Evolutionary conservation across 495 filamentous ascomycete genomes (phyloP).

Genomic region (Xylaria acuta): DNA sequence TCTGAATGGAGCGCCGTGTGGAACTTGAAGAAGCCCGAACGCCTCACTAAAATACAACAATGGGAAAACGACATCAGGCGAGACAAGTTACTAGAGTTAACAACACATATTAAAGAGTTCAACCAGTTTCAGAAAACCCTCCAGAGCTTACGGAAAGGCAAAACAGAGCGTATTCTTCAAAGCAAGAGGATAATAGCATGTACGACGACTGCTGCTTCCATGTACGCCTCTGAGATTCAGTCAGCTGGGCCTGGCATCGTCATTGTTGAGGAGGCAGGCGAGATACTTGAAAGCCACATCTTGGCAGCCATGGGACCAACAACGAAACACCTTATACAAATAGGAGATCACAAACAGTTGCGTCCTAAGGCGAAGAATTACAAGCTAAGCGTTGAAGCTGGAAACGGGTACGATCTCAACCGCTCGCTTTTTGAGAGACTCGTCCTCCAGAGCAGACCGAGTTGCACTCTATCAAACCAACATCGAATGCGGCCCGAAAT

Average conservation of each 20-base stretch:
- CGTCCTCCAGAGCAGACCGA: slow-evolving; percentile 59
- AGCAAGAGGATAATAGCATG: slow-evolving; percentile 72
- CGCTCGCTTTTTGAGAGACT: slow-evolving; percentile 75
- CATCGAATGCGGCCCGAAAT: slow-evolving; percentile 78
- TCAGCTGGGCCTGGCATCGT: slow-evolving; percentile 60
- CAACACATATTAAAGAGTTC: slow-evolving; percentile 44
- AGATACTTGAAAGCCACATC: slow-evolving; percentile 76
- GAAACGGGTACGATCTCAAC: slow-evolving; percentile 73
- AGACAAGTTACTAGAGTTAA: slow-evolving; percentile 55
- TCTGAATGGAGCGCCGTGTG: slow-evolving; percentile 53
- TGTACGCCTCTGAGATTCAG: slow-evolving; percentile 59
- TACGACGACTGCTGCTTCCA: slow-evolving; percentile 78
- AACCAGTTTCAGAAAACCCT: slow-evolving; percentile 52
- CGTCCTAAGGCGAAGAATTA: slow-evolving; percentile 74
- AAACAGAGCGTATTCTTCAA: slow-evolving; percentile 52
- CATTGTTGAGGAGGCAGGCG: slow-evolving; percentile 80
- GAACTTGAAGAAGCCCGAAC: slow-evolving; percentile 50
- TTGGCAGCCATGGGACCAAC: slow-evolving; percentile 64
- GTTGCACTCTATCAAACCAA: slow-evolving; percentile 65
- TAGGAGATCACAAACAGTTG: slow-evolving; percentile 81
- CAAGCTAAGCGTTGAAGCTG: slow-evolving; percentile 67
- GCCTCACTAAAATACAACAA: slow-evolving; percentile 41
- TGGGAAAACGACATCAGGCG: slow-evolving; percentile 61
- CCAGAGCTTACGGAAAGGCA: slow-evolving; percentile 51
- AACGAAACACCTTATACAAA: slow-evolving; percentile 72